Conservation (phyloP, 140 eudicot species). For the Cichorium intybus region DNA sequence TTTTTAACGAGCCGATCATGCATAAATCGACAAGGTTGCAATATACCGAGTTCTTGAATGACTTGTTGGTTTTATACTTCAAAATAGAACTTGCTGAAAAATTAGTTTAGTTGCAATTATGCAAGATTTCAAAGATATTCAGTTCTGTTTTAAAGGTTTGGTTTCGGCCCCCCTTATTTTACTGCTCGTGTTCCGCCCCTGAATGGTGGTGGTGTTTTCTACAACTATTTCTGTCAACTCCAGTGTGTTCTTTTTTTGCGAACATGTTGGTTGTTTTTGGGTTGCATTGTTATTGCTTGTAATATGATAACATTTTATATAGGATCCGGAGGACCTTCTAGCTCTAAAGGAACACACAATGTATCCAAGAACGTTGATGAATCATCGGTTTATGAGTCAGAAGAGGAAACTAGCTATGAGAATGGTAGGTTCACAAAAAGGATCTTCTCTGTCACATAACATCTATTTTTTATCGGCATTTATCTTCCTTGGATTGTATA, state of each 20-base stretch:
- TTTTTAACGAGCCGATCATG: too few relatives aligned
- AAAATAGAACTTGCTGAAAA: too few relatives aligned
- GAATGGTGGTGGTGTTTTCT: too few relatives aligned
- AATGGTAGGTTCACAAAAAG: neutral
- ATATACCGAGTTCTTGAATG: too few relatives aligned
- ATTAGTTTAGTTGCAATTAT: too few relatives aligned
- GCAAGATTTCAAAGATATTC: too few relatives aligned
- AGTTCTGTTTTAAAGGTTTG: too few relatives aligned
- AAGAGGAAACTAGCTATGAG: conserved; percentile 4
- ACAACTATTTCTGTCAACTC: neutral
- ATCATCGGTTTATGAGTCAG: neutral
- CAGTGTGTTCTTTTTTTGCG: neutral
- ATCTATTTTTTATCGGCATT: neutral
- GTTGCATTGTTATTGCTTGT: neutral
- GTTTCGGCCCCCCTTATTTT: too few relatives aligned
- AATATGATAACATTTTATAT: neutral
- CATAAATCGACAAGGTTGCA: too few relatives aligned
- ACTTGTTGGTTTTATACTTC: too few relatives aligned
- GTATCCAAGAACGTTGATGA: neutral
- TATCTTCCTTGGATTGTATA: neutral
- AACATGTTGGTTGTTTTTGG: neutral
- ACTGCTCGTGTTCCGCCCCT: too few relatives aligned
- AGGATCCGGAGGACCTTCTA: neutral
- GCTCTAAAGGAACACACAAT: neutral
- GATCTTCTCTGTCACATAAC: neutral